Percentiles rank a stretch among this genome's conserved stretches.
phyloP scores from a whole-genome alignment of 1,139 yeast species.

The Kurtzmaniella quercitrusa region DNA sequence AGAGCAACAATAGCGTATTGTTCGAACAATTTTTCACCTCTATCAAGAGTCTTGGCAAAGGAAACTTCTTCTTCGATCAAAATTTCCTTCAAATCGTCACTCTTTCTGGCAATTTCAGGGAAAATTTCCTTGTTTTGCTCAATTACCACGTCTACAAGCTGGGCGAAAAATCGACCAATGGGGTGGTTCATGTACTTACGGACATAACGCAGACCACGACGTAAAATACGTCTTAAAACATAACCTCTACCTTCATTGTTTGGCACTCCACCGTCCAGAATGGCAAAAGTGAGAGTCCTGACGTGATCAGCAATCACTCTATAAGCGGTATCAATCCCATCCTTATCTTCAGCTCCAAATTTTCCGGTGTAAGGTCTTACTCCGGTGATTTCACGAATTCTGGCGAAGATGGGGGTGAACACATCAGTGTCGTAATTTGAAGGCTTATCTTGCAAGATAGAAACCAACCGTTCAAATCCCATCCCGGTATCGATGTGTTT shows the following conservation, averaged over 20 bases:
- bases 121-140: constrained; percentile 83
- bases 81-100: constrained; percentile 78
- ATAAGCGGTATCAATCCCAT: constrained; percentile 96
- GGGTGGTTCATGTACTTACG: constrained; percentile 96
- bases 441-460: constrained; percentile 82
- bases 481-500: constrained; percentile 97
- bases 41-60: constrained; percentile 89
- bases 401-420: constrained; percentile 78
- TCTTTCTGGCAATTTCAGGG: constrained; percentile 81
- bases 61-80: constrained; percentile 94
- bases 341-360: constrained; percentile 86
- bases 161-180: constrained; percentile 88
- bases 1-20: constrained; percentile 84
- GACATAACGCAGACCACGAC: constrained; percentile 97
- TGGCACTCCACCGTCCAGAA: constrained; percentile 98
- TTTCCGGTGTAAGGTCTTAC: constrained; percentile 88
- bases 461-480: constrained; percentile 97
- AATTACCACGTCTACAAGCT: constrained; percentile 84
- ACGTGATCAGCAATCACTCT: constrained; percentile 98
- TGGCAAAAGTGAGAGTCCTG: constrained; percentile 91
- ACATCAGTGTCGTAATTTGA: constrained; percentile 98
- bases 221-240: constrained; percentile 89
- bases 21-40: constrained; percentile 96
- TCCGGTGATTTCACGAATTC: constrained; percentile 88
- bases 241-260: constrained; percentile 99